phyloP scores from a whole-genome alignment of 768 basidiomycete genomes.

The Suillus cothurnatus region DNA sequence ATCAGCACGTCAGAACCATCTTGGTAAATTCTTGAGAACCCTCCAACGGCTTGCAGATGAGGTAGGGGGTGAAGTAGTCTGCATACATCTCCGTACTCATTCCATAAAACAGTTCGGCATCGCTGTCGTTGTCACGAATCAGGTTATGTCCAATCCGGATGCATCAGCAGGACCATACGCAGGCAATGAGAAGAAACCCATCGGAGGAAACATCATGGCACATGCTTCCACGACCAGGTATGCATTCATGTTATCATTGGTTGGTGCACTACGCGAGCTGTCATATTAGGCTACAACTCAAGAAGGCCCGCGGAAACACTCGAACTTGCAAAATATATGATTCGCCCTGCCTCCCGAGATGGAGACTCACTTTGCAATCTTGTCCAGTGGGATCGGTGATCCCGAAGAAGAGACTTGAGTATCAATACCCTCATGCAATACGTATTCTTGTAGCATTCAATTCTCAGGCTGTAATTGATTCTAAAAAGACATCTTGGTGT shows the following conservation, averaged over 20 bases:
- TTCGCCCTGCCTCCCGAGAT: slow-evolving; percentile 97
- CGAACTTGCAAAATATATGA: slow-evolving; percentile 98
- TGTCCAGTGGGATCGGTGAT: slow-evolving; percentile 88
- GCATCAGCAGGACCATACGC: slow-evolving; percentile 88
- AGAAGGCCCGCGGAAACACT: slow-evolving; percentile 89
- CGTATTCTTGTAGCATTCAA: slow-evolving; percentile 1
- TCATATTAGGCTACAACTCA: slow-evolving; percentile 72
- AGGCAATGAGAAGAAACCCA: slow-evolving; percentile 95
- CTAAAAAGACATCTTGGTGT: slow-evolving; percentile 16
- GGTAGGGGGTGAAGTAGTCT: slow-evolving; percentile 46
- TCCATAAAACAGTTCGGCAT: slow-evolving; percentile 78
- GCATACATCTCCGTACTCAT: slow-evolving; percentile 12
- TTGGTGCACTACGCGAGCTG: slow-evolving; percentile 13
- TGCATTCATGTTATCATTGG: slow-evolving; percentile 16
- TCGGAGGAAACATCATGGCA: slow-evolving; percentile 98
- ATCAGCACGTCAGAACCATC: slow-evolving; percentile 91
- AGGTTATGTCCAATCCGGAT: slow-evolving; percentile 99
- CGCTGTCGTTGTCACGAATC: slow-evolving; percentile 96
- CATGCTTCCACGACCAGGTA: slow-evolving; percentile 98
- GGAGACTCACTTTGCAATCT: slow-evolving; percentile 94
- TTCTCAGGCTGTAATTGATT: slow-evolving; percentile 15
- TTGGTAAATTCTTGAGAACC: slow-evolving; percentile 93
- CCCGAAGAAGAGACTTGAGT: slow-evolving; percentile 81
- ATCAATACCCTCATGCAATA: slow-evolving; percentile 1
- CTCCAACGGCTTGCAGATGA: slow-evolving; percentile 95